A percentile compares a stretch with the other conserved stretches of the same genome.
phyloP scores from a whole-genome alignment of 2,329 filamentous ascomycete genomes.

The Chrysoporthe cubensis region DNA sequence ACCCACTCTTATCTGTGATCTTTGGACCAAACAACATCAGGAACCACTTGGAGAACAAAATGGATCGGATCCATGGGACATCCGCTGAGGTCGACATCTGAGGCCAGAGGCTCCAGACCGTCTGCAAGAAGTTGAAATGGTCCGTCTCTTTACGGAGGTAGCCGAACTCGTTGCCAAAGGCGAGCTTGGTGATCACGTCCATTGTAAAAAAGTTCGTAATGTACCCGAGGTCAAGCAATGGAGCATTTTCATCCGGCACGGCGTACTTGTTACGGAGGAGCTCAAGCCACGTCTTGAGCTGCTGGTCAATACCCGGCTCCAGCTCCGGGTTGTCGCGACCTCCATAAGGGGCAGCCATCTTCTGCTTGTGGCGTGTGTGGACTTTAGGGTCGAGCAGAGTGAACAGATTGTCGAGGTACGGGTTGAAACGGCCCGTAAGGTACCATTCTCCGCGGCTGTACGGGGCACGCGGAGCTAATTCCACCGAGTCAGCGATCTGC shows the following conservation, averaged over 20 bases:
- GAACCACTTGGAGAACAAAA: slow-evolving; percentile 23
- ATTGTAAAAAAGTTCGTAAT: slow-evolving; percentile 52
- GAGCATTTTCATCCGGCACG: slow-evolving; percentile 28
- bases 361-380: slow-evolving; percentile 37
- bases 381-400: slow-evolving; percentile 42
- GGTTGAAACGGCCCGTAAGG: slow-evolving; percentile 51
- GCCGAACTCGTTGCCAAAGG: slow-evolving; percentile 50
- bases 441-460: slow-evolving; percentile 41
- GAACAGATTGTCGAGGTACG: slow-evolving; percentile 52
- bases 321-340: slow-evolving; percentile 36
- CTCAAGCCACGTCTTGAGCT: slow-evolving; percentile 24
- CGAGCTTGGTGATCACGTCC: slow-evolving; percentile 52
- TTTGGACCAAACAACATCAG: slow-evolving; percentile 10
- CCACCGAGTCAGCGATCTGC: too few relatives aligned
- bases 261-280: slow-evolving; percentile 10
- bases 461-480: too few relatives aligned
- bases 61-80: slow-evolving; percentile 20
- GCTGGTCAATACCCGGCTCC: slow-evolving; percentile 34
- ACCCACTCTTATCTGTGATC: background rate
- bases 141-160: slow-evolving; percentile 47
- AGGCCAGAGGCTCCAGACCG: slow-evolving; percentile 35
- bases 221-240: slow-evolving; percentile 49
- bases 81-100: slow-evolving; percentile 33
- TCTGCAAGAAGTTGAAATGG: slow-evolving; percentile 32
- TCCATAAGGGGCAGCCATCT: slow-evolving; percentile 33